Conservation (phyloP, 2,329 filamentous ascomycete genomes). For the Beauveria asiatica region DNA sequence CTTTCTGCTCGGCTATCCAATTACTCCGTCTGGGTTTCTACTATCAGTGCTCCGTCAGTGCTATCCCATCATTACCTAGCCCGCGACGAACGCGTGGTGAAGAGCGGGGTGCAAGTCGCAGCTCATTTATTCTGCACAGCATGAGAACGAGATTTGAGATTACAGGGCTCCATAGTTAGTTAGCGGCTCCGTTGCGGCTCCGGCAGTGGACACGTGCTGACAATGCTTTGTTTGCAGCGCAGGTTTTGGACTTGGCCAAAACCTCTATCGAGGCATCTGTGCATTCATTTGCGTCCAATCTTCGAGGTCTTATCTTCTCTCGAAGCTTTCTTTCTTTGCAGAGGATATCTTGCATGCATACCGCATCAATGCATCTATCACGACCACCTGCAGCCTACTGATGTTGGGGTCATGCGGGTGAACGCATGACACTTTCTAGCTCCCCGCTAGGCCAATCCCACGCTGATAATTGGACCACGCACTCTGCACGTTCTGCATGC, state of each 20-base stretch:
- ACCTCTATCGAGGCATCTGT: no score
- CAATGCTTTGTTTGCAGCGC: neutral
- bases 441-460: conserved; percentile 2
- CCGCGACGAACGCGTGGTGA: neutral
- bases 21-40: neutral
- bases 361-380: neutral
- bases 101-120: conserved; percentile 4
- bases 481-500: neutral
- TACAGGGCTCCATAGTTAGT: conserved; percentile 8
- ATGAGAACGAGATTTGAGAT: conserved; percentile 1
- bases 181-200: conserved; percentile 7
- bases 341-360: neutral
- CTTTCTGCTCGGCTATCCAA: neutral
- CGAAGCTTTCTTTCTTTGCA: neutral
- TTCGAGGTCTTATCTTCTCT: neutral
- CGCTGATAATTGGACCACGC: conserved; percentile 6
- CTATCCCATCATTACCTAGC: no score
- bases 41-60: neutral
- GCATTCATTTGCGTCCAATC: neutral
- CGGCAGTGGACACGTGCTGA: neutral
- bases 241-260: no score
- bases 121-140: conserved; percentile 5
- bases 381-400: conserved; percentile 5
- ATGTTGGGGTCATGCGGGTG: conserved; percentile 3
- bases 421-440: conserved; percentile 9